Percentiles rank a stretch among this genome's conserved stretches.
These are phyloP conservation scores for Daucus carota DNA, from an alignment of 129 eudicot species.

Conservation along the genomic window DH1_v3.0 NC_030384.2:33077501-33078000, in stretches of 20 bases:
- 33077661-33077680: slow-evolving; percentile 39
- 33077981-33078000: neutral
- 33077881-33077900: slow-evolving; percentile 32
- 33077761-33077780: neutral
- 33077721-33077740: neutral
- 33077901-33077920: slow-evolving; percentile 1
- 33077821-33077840: slow-evolving; percentile 70
- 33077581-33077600: slow-evolving; percentile 51
- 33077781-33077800: neutral
- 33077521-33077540: neutral
- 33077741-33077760: neutral
- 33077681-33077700: slow-evolving; percentile 60
- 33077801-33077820: neutral
- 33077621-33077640: slow-evolving; percentile 43
- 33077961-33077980: neutral
- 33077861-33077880: slow-evolving; percentile 86
- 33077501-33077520: neutral
- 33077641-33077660: slow-evolving; percentile 55
- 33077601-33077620: slow-evolving; percentile 36
- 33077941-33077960: neutral
- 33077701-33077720: slow-evolving; percentile 84
- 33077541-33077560: neutral
- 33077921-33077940: slow-evolving; percentile 3
- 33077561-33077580: slow-evolving; percentile 31
- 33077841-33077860: slow-evolving; percentile 83